Percentiles rank a stretch among this genome's conserved stretches.
Evolutionary conservation across 305 asterid species (phyloP).

Genomic region (Stenogyne calaminthoides): DNA sequence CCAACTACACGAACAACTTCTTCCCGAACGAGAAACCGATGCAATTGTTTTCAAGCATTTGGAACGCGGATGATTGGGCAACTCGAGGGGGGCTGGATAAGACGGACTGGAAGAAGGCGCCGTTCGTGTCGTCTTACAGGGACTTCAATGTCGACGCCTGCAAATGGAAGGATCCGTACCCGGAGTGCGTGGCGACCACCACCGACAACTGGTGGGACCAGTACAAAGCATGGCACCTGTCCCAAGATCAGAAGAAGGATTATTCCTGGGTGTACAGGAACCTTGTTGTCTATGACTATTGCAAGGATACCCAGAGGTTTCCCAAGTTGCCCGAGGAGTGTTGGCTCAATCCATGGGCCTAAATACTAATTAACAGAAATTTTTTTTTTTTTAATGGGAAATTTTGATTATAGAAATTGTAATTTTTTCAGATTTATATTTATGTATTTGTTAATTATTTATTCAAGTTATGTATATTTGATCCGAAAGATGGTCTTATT

Average conservation of each 20-base stretch:
- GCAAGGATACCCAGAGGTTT: slow-evolving; percentile 65
- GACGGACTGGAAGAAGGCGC: slow-evolving; percentile 87
- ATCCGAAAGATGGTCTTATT: not conserved
- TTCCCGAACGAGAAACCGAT: slow-evolving; percentile 84
- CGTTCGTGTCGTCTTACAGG: slow-evolving; percentile 84
- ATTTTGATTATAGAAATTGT: not conserved
- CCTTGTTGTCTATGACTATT: slow-evolving; percentile 85
- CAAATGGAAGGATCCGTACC: slow-evolving; percentile 86
- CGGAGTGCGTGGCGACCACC: slow-evolving; percentile 80
- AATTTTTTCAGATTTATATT: slow-evolving; percentile 5
- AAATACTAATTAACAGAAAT: not conserved
- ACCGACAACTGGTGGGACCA: slow-evolving; percentile 90
- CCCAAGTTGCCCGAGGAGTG: slow-evolving; percentile 74
- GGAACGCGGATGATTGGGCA: slow-evolving; percentile 99
- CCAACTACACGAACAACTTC: slow-evolving; percentile 81
- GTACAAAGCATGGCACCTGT: slow-evolving; percentile 74
- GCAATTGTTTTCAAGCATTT: slow-evolving; percentile 88
- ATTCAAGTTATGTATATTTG: not conserved
- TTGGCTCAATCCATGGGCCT: slow-evolving; percentile 61
- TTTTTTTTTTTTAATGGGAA: not conserved
- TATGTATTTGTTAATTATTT: slow-evolving; percentile 30
- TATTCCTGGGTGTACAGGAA: slow-evolving; percentile 87
- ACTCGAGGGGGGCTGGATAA: slow-evolving; percentile 90
- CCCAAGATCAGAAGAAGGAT: slow-evolving; percentile 61
- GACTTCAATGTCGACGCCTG: slow-evolving; percentile 77